Percentiles rank a stretch among this genome's conserved stretches.
phyloP scores from a whole-genome alignment of 345 rosid species.

The Gynandropsis gynandra region DNA sequence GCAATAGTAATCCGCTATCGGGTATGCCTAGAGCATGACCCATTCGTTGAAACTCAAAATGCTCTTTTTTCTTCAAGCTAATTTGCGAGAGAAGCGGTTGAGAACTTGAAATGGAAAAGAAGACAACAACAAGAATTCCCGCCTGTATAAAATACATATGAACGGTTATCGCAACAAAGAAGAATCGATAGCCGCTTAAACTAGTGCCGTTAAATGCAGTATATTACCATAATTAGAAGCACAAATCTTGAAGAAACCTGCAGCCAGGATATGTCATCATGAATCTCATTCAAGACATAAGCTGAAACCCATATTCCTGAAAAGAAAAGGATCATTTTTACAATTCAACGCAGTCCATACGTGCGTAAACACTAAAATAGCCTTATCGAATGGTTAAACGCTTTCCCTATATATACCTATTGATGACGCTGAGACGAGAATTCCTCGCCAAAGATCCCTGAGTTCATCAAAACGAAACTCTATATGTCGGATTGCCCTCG shows the following conservation, averaged over 20 bases:
- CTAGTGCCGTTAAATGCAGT: not conserved
- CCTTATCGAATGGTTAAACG: not conserved
- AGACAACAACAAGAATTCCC: constrained; percentile 55
- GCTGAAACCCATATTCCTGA: constrained; percentile 66
- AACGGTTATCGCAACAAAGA: not conserved
- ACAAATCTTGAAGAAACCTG: constrained; percentile 75
- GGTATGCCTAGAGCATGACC: constrained; percentile 85
- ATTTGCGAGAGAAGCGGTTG: constrained; percentile 84
- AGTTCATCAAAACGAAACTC: constrained; percentile 86
- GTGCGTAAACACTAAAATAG: no score
- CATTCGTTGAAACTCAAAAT: constrained; percentile 58
- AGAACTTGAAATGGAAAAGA: constrained; percentile 80
- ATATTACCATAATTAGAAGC: constrained; percentile 59
- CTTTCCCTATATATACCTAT: no score
- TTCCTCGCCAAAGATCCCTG: constrained; percentile 81
- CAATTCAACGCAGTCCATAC: no score
- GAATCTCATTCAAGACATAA: constrained; percentile 60
- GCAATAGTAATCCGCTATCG: constrained; percentile 63
- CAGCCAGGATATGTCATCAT: constrained; percentile 52
- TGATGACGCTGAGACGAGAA: constrained; percentile 54
- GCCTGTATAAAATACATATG: constrained; percentile 35
- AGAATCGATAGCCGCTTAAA: not conserved
- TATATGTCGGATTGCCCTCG: constrained; percentile 57
- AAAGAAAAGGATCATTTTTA: not conserved
- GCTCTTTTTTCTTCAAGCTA: constrained; percentile 66